Evolutionary conservation across 805 yeast genomes (phyloP), one percentile per base, ranked within the genome.

Genomic region (Candida ulmi): DNA sequence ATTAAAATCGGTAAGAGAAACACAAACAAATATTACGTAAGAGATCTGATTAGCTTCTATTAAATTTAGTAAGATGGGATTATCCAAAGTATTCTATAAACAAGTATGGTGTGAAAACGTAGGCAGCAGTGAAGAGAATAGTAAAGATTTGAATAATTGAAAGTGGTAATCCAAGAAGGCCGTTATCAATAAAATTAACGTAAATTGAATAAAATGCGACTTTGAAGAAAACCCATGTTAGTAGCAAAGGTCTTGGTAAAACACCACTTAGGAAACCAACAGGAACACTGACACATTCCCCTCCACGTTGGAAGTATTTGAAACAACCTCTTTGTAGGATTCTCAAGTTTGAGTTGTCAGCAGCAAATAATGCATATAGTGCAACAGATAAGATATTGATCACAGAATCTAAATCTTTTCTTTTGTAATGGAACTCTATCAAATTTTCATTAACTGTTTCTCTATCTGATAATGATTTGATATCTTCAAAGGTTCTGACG

Each of bases 311-410:
- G 71, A 93, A 88, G 63, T 93, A 93, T 41, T 68, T 68, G 72
- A 88, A 88, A 62, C 99, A 93, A 8, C 99, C 99, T 35, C 62
- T 66, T 65, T 90, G 97, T 45, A 93, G 69, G 26, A 84, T 73
- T 46, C 64, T 64, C 48, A 93, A 71, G 43, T 83, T 71, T 23
- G 65, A 64, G 40, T 71, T 72, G 48, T 87, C 86, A 15, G 97
- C 99, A 5, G 96, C 95, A 63, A 93, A 93, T 41, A 93, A 68
- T 3, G 91, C 70, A 67, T 85, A 93, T 39, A 93, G 71, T 0
- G 99, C 97, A 50, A 91, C 80, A 4, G 97, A 86, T 37, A 93
- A 71, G 5, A 93, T 87, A 61, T 93, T 93, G 45, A 93, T 75
- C 29, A 91, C 97, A 0, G 90, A 74, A 52, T 83, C 95, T 42